A percentile compares a stretch with the other conserved stretches of the same genome.
Evolutionary conservation across 2,329 filamentous ascomycete species (phyloP).

Genomic region (Cladosporium sp.): DNA sequence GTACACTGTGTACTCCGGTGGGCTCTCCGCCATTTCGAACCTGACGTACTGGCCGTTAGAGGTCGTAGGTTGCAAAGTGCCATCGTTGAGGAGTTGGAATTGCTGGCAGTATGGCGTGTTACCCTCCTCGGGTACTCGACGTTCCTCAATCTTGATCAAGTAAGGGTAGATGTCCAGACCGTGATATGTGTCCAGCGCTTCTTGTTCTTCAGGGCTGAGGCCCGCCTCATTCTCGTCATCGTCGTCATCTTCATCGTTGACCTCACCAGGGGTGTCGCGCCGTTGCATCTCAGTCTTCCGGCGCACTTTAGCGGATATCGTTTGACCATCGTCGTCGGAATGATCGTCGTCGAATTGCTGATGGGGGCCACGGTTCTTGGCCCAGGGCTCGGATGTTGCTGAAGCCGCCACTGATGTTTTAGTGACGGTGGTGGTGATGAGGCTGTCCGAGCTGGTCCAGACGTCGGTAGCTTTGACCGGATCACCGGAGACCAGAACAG

Average conservation of each 20-base stretch:
- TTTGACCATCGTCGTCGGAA: background rate
- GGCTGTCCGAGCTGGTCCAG: background rate
- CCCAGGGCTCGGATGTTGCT: conserved; percentile 6
- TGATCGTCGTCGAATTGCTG: background rate
- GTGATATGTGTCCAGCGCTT: conserved; percentile 11
- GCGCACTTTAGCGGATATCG: background rate
- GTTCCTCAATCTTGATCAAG: conserved; percentile 60
- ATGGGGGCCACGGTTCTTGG: background rate
- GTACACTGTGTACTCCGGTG: conserved; percentile 4
- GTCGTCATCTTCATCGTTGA: conserved; percentile 1
- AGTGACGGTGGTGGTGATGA: conserved; percentile 12
- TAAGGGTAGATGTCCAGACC: conserved; percentile 38
- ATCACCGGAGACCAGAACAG: conserved; percentile 11
- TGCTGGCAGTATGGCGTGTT: conserved; percentile 57
- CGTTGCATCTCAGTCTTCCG: background rate
- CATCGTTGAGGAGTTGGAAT: conserved; percentile 53
- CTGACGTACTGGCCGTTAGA: background rate
- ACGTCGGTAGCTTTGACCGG: background rate
- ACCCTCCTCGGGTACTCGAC: conserved; percentile 43
- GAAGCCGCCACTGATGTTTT: conserved; percentile 12
- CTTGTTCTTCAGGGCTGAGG: background rate
- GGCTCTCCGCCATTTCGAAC: background rate
- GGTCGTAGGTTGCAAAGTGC: conserved; percentile 18
- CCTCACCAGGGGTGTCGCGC: background rate
- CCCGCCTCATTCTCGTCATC: conserved; percentile 13